A percentile compares a stretch with the other conserved stretches of the same genome.
phyloP scores from a whole-genome alignment of 805 yeast genomes.

The Ogataea methanolica region DNA sequence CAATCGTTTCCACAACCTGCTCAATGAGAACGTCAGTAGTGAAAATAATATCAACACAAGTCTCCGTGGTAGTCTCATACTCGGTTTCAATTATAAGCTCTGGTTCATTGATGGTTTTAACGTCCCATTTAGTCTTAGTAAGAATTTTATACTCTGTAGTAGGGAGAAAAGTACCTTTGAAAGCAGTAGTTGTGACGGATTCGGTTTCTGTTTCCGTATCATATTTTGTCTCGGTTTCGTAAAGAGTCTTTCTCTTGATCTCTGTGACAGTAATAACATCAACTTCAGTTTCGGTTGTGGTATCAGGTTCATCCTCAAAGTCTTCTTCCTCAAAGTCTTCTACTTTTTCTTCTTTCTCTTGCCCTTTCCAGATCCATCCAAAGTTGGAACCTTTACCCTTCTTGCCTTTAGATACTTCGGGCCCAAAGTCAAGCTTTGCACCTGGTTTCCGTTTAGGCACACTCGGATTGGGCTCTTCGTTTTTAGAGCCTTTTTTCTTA shows the following conservation, averaged over 20 bases:
- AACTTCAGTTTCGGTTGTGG: constrained; percentile 4
- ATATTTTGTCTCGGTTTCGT: constrained; percentile 8
- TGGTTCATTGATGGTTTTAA: constrained; percentile 4
- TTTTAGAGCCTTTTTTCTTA: too few species aligned
- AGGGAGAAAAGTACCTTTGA: constrained; percentile 12
- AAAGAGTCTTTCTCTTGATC: neutral
- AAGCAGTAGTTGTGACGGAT: constrained; percentile 16
- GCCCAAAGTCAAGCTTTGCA: too few species aligned
- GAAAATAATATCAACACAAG: constrained; percentile 10
- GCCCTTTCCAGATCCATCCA: too few species aligned
- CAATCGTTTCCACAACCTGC: constrained; percentile 6
- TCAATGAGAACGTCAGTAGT: constrained; percentile 14
- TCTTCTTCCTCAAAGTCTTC: constrained; percentile 1
- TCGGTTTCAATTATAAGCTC: constrained; percentile 11
- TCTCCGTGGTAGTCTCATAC: constrained; percentile 13
- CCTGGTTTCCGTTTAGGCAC: too few species aligned
- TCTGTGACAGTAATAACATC: constrained; percentile 5
- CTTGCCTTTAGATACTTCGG: too few species aligned
- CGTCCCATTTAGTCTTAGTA: constrained; percentile 18
- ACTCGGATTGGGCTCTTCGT: too few species aligned
- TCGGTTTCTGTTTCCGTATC: constrained; percentile 16
- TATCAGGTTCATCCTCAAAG: constrained; percentile 9
- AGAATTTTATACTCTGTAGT: constrained; percentile 14
- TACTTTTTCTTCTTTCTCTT: too few species aligned
- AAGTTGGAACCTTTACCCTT: too few species aligned